These are phyloP conservation scores for Chlamydomonas incerta DNA, from an alignment of 139 green algal species.

Conservation along the genomic window DNA sequence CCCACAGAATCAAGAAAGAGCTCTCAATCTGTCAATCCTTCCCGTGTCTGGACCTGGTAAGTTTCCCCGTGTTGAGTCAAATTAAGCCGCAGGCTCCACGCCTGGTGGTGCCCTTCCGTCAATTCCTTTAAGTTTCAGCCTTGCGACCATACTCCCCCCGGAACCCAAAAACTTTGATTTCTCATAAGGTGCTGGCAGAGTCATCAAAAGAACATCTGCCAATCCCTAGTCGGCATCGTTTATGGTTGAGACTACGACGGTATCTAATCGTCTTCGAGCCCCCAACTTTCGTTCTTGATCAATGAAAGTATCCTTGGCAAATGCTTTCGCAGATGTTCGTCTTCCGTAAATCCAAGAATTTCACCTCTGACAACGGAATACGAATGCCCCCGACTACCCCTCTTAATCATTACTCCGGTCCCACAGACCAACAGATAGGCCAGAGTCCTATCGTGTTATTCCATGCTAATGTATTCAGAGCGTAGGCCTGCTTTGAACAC, in stretches of 20 bases:
- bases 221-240: slow-evolving; percentile 99
- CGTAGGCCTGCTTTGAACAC: slow-evolving; percentile 97
- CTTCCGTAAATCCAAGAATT: slow-evolving; percentile 99
- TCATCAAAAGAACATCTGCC: slow-evolving; percentile 96
- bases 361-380: slow-evolving; percentile 99
- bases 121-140: slow-evolving; percentile 93
- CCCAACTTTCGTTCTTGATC: slow-evolving; percentile 99
- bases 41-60: slow-evolving; percentile 97
- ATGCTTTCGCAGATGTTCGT: slow-evolving; percentile 99
- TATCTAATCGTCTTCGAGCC: slow-evolving; percentile 99
- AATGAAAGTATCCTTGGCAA: slow-evolving; percentile 99
- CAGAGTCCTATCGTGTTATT: slow-evolving; percentile 99
- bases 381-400: slow-evolving; percentile 99
- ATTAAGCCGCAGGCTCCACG: slow-evolving; percentile 96
- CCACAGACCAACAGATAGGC: slow-evolving; percentile 97
- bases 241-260: slow-evolving; percentile 99
- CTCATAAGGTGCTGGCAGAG: slow-evolving; percentile 97
- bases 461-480: slow-evolving; percentile 99
- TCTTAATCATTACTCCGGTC: slow-evolving; percentile 99
- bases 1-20: slow-evolving; percentile 96
- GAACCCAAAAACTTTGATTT: slow-evolving; percentile 97
- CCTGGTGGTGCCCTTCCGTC: slow-evolving; percentile 96
- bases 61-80: slow-evolving; percentile 97
- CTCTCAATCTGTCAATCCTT: slow-evolving; percentile 96
- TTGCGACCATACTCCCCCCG: slow-evolving; percentile 58